phyloP scores from a whole-genome alignment of 2,329 filamentous ascomycete genomes.

The Colletotrichum sp. region DNA sequence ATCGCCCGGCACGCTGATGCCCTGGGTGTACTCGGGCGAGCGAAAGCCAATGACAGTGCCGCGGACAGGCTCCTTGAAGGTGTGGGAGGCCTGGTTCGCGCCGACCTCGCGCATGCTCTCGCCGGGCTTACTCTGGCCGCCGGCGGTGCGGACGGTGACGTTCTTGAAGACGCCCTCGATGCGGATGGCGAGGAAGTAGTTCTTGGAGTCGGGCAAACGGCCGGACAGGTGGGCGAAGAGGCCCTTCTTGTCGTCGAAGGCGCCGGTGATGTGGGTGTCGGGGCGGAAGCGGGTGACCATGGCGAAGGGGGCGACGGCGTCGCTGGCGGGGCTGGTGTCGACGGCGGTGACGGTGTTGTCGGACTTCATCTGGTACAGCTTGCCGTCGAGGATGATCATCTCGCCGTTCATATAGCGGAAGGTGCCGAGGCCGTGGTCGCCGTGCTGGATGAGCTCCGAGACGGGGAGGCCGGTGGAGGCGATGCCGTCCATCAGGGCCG shows the following conservation, averaged over 20 bases:
- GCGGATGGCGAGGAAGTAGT: slow-evolving; percentile 34
- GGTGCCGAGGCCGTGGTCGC: slow-evolving; percentile 39
- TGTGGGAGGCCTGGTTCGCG: slow-evolving; percentile 30
- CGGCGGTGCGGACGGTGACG: slow-evolving; percentile 34
- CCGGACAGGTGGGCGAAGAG: slow-evolving; percentile 24
- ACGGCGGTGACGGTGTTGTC: slow-evolving; percentile 33
- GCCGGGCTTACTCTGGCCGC: slow-evolving; percentile 30
- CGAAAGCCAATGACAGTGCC: slow-evolving; percentile 37
- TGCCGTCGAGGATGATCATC: slow-evolving; percentile 37
- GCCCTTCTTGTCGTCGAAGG: slow-evolving; percentile 30
- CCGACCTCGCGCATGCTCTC: slow-evolving; percentile 33
- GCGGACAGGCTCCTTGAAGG: slow-evolving; percentile 25
- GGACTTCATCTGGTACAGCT: slow-evolving; percentile 37
- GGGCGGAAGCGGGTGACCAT: slow-evolving; percentile 35
- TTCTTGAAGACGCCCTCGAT: slow-evolving; percentile 32
- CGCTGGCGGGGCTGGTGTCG: slow-evolving; percentile 19
- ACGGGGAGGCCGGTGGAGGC: slow-evolving; percentile 34
- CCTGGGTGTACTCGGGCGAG: slow-evolving; percentile 34
- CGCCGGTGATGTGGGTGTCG: slow-evolving; percentile 17
- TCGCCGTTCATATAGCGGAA: slow-evolving; percentile 38
- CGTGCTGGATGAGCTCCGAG: slow-evolving; percentile 30
- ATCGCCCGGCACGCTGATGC: slow-evolving; percentile 36
- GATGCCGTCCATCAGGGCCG: slow-evolving; percentile 38
- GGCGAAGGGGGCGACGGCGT: slow-evolving; percentile 35
- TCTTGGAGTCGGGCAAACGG: slow-evolving; percentile 28